These are phyloP conservation scores for Talaromyces wortmannii DNA, from an alignment of 495 filamentous ascomycete genomes.

Conservation along the genomic window DNA sequence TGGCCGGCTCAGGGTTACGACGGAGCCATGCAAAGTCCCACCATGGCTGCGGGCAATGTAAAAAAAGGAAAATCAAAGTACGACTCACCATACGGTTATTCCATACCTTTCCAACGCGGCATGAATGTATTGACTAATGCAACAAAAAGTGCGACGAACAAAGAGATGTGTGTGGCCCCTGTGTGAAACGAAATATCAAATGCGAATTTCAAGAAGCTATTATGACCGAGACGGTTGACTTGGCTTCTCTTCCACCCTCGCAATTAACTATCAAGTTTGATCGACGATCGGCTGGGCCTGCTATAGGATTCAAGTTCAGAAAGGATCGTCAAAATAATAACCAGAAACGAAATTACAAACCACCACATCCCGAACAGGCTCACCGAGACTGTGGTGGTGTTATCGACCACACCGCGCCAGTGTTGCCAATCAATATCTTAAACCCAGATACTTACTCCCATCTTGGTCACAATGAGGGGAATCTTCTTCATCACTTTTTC, in stretches of 20 bases:
- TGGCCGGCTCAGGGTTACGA: neutral
- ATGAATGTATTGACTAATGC: neutral
- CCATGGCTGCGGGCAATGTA: neutral
- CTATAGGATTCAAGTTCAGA: neutral
- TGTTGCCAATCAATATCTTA: too few species aligned
- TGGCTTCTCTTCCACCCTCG: neutral
- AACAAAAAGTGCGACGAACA: neutral
- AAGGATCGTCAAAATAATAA: neutral
- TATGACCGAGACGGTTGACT: neutral
- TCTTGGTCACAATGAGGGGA: neutral
- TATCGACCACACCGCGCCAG: too few species aligned
- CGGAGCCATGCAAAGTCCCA: neutral
- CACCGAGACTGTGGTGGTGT: too few species aligned
- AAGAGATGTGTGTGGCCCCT: neutral
- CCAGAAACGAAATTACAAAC: neutral
- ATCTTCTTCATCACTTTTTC: neutral
- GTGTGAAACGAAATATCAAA: neutral
- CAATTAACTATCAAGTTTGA: neutral
- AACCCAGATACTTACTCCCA: neutral
- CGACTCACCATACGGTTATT: neutral
- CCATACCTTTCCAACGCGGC: neutral
- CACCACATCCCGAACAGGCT: neutral
- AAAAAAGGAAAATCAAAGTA: neutral
- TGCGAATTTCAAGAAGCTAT: neutral
- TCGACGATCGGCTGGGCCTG: neutral